Evolutionary conservation across 1,284 basidiomycete species (phyloP).

Genomic region (Cutaneotrichosporon daszewskae): DNA sequence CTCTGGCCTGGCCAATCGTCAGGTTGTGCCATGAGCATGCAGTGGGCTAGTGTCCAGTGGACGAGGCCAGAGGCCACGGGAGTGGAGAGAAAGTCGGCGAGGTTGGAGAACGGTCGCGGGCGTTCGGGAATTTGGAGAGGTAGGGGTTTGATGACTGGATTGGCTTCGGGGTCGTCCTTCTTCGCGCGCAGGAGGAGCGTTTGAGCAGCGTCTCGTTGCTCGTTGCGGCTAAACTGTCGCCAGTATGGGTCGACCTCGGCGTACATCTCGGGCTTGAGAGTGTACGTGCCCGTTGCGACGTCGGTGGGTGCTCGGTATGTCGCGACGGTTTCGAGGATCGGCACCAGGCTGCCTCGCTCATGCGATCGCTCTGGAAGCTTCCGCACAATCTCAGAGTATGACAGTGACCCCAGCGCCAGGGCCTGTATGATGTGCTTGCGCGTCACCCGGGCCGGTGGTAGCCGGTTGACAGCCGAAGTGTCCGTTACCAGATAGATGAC

Average conservation of each 20-base stretch:
- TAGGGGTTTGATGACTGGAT: conserved; percentile 67
- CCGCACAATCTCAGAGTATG: conserved; percentile 88
- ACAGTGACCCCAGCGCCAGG: conserved; percentile 77
- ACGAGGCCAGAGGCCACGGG: conserved; percentile 30
- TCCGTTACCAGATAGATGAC: conserved; percentile 84
- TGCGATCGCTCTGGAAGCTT: conserved; percentile 83
- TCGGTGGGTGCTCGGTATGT: conserved; percentile 68
- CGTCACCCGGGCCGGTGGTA: conserved; percentile 63
- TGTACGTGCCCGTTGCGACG: conserved; percentile 77
- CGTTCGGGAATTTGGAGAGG: conserved; percentile 55
- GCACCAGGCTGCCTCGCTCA: conserved; percentile 79
- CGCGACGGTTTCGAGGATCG: conserved; percentile 71
- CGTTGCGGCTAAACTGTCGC: conserved; percentile 91
- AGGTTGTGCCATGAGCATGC: conserved; percentile 29
- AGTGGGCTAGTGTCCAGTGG: conserved; percentile 35
- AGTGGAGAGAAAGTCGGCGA: conserved; percentile 33
- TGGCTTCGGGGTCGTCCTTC: conserved; percentile 50
- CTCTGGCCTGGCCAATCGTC: conserved; percentile 22
- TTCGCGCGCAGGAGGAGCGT: conserved; percentile 65
- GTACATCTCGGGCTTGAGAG: conserved; percentile 75
- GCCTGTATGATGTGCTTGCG: conserved; percentile 85
- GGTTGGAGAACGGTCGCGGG: conserved; percentile 27
- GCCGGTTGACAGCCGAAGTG: conserved; percentile 65
- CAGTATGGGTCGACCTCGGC: conserved; percentile 93
- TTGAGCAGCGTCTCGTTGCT: conserved; percentile 86